Evolutionary conservation across 495 filamentous ascomycete species (phyloP), one percentile per base, ranked within the genome.

Genomic region (Aspergillus conjunctus): DNA sequence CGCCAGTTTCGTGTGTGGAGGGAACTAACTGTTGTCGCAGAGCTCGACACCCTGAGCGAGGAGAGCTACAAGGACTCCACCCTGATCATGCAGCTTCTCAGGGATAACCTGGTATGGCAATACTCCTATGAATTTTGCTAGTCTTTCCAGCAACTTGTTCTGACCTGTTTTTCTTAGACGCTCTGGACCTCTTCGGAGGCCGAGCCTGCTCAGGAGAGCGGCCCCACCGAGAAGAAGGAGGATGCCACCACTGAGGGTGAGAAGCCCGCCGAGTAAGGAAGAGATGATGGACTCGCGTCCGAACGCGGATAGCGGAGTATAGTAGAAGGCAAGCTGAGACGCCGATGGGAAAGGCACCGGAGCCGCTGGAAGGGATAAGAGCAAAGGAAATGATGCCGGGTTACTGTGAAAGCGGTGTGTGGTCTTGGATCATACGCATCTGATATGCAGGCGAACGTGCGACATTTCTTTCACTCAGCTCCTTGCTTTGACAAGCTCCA

Each of bases 1-100:
- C 9, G 37, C 11, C 8, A 41, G 11, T 41, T 41, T 4, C 12
- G 11, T 41, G 18, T 11, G 1, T 48, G 17, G 18, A 18, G 4
- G 18, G 20, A 7, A 32, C 65, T 76, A 69, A 80, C 50, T 17
- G 31, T 50, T 31, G 31, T 45, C 53, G 32, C 78, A 96, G 93
- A 98, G 83, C 91, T 98, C 59, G 94, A 98, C 75, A 98, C 94
- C 70, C 82, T 98, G 58, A 96, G 91, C 77, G 94, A 98, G 85
- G 94, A 98, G 85, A 96, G 92, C 87, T 98, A 98, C 89, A 98
- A 98, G 87, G 94, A 98, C 82, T 97, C 93, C 44, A 98, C 94
- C 54, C 87, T 98, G 63, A 98, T 98, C 83, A 98, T 98, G 94
- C 94, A 98, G 81, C 89, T 98, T 61, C 87, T 98, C 73, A 87